Conservation (phyloP, 805 yeast genomes). For the Allodekkera sacchari region DNA sequence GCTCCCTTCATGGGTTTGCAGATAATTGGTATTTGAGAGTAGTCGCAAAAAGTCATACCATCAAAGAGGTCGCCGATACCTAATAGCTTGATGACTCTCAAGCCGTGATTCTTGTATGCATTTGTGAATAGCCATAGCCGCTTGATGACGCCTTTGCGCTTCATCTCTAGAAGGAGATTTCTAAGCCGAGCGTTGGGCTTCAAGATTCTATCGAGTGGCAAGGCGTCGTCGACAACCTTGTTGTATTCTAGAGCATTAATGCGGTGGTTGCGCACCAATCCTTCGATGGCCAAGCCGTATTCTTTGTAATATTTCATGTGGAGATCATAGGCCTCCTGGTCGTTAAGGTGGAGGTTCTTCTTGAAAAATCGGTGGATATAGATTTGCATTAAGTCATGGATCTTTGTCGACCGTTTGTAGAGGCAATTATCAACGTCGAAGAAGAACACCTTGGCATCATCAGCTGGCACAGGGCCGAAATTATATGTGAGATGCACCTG, state of each 20-base stretch:
- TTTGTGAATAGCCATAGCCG: slow-evolving; percentile 89
- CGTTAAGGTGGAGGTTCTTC: slow-evolving; percentile 48
- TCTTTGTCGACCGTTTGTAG: slow-evolving; percentile 62
- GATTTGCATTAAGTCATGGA: slow-evolving; percentile 83
- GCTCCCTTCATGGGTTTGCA: slow-evolving; percentile 85
- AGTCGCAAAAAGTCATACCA: slow-evolving; percentile 91
- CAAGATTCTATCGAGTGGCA: slow-evolving; percentile 76
- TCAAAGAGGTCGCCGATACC: slow-evolving; percentile 93
- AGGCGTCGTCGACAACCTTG: slow-evolving; percentile 80
- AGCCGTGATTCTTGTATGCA: slow-evolving; percentile 87
- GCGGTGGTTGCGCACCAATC: slow-evolving; percentile 59
- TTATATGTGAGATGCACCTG: slow-evolving; percentile 19
- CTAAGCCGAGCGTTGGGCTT: slow-evolving; percentile 51
- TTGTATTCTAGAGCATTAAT: slow-evolving; percentile 88
- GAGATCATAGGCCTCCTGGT: slow-evolving; percentile 64
- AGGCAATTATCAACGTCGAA: slow-evolving; percentile 94
- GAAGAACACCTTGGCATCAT: slow-evolving; percentile 41
- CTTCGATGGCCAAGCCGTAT: slow-evolving; percentile 91
- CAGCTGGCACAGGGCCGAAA: slow-evolving; percentile 18
- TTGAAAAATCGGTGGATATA: slow-evolving; percentile 79
- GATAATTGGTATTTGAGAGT: slow-evolving; percentile 54
- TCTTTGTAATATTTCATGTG: slow-evolving; percentile 73
- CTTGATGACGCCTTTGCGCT: slow-evolving; percentile 42
- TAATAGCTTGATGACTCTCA: slow-evolving; percentile 66
- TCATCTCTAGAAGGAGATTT: slow-evolving; percentile 39